phyloP scores from a whole-genome alignment of 129 eudicot genomes.

The Escallonia rubra region DNA sequence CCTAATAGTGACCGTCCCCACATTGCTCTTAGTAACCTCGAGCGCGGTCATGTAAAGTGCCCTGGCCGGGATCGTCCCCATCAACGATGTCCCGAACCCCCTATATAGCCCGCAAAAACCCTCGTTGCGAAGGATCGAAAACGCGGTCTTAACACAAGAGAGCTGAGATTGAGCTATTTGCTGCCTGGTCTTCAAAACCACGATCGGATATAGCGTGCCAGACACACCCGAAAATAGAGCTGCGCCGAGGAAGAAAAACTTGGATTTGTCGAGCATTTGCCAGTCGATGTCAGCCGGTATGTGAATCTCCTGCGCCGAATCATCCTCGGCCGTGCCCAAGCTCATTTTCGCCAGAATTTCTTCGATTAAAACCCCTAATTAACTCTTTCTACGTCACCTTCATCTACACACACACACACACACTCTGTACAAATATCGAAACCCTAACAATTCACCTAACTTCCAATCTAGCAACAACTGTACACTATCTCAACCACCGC shows the following conservation, averaged over 20 bases:
- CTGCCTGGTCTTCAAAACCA: conserved; percentile 79
- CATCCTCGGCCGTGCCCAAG: conserved; percentile 51
- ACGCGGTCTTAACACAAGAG: conserved; percentile 41
- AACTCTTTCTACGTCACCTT: conserved; percentile 8
- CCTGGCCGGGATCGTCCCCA: conserved; percentile 88
- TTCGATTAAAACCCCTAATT: conserved; percentile 11
- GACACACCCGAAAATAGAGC: conserved; percentile 87
- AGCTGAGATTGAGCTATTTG: conserved; percentile 52
- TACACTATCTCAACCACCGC: not conserved
- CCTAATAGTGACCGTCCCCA: conserved; percentile 42
- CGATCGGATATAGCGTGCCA: conserved; percentile 65
- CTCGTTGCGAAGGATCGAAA: conserved; percentile 45
- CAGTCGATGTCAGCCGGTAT: conserved; percentile 84
- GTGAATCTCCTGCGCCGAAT: conserved; percentile 46
- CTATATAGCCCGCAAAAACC: conserved; percentile 74
- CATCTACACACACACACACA: not conserved
- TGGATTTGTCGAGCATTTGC: conserved; percentile 85
- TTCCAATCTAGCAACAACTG: not conserved
- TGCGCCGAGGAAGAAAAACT: conserved; percentile 85
- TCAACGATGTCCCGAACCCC: conserved; percentile 88
- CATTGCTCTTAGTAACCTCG: conserved; percentile 77
- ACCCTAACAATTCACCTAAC: conserved; percentile 14
- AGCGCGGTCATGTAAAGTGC: conserved; percentile 83
- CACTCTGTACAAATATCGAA: conserved; percentile 9
- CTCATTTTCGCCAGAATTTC: conserved; percentile 55